Percentiles rank a stretch among this genome's conserved stretches.
These are phyloP conservation scores for Coniochaeta sp. DNA, from an alignment of 2,329 filamentous ascomycete genomes.

Conservation along the genomic window DNA sequence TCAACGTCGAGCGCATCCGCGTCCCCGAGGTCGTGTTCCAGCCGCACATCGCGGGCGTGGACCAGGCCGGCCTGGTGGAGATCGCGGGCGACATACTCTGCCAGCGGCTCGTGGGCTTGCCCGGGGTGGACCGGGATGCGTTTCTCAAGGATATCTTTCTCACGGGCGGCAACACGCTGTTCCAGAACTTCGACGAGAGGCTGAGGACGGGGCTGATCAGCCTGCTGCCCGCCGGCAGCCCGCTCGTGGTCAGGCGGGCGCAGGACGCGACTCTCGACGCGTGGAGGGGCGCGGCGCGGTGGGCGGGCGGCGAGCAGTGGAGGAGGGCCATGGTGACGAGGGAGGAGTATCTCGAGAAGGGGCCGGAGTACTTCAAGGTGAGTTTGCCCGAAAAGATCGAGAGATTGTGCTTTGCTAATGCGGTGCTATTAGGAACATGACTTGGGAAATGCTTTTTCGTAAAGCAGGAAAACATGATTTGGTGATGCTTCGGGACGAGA, in stretches of 20 bases:
- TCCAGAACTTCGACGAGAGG: conserved; percentile 79
- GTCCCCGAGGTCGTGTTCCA: conserved; percentile 92
- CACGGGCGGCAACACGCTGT: conserved; percentile 87
- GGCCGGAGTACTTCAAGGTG: conserved; percentile 86
- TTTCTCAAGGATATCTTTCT: conserved; percentile 85
- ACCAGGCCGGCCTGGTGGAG: conserved; percentile 90
- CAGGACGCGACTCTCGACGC: conserved; percentile 75
- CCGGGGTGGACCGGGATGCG: conserved; percentile 48
- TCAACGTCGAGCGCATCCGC: conserved; percentile 93
- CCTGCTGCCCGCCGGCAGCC: conserved; percentile 61
- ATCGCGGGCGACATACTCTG: conserved; percentile 85
- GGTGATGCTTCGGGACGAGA: not conserved
- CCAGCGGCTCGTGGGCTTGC: conserved; percentile 60
- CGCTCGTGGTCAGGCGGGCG: conserved; percentile 66
- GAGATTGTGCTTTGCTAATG: not conserved
- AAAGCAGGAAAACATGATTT: not conserved
- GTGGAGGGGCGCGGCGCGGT: conserved; percentile 86
- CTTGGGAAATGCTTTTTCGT: conserved; percentile 48
- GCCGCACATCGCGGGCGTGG: conserved; percentile 79
- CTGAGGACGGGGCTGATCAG: conserved; percentile 65
- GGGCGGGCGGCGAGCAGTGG: conserved; percentile 60
- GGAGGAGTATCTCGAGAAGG: conserved; percentile 87
- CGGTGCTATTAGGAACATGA: conserved; percentile 49
- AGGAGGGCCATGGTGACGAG: conserved; percentile 62
- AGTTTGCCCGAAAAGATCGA: conserved; percentile 15